These are phyloP conservation scores for Neurospora sp. DNA, from an alignment of 495 filamentous ascomycete genomes.

Conservation along the genomic window DNA sequence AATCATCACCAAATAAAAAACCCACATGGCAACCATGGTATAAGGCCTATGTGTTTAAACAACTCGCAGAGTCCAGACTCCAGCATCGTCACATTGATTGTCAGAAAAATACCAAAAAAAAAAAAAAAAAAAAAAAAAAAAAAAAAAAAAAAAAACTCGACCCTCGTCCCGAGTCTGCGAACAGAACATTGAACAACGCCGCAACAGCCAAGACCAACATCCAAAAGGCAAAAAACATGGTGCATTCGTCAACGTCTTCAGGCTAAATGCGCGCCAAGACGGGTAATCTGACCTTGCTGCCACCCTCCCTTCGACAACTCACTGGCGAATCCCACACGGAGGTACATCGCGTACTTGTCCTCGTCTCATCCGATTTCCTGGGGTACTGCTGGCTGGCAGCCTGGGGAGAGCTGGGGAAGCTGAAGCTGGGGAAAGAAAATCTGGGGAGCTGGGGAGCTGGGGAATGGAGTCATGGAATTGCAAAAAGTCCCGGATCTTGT, in stretches of 20 bases:
- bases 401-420: neutral
- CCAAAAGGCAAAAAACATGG: neutral
- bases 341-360: neutral
- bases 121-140: no score
- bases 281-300: conserved; percentile 9
- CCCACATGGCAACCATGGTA: neutral
- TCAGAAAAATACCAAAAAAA: neutral
- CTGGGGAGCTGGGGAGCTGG: neutral
- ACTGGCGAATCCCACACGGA: neutral
- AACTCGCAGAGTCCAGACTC: neutral
- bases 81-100: neutral
- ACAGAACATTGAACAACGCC: neutral
- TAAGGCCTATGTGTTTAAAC: no score
- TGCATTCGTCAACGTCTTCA: conserved; percentile 3
- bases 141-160: no score
- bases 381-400: neutral
- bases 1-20: neutral
- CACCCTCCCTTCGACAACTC: neutral
- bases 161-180: neutral
- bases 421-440: no score
- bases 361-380: neutral
- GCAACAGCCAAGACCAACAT: neutral
- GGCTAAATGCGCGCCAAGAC: conserved; percentile 19
- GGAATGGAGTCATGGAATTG: neutral
- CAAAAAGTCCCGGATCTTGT: no score